These are phyloP conservation scores for Theileria orientalis DNA, from an alignment of 169 alveolate genomes.

Conservation along the genomic window DNA sequence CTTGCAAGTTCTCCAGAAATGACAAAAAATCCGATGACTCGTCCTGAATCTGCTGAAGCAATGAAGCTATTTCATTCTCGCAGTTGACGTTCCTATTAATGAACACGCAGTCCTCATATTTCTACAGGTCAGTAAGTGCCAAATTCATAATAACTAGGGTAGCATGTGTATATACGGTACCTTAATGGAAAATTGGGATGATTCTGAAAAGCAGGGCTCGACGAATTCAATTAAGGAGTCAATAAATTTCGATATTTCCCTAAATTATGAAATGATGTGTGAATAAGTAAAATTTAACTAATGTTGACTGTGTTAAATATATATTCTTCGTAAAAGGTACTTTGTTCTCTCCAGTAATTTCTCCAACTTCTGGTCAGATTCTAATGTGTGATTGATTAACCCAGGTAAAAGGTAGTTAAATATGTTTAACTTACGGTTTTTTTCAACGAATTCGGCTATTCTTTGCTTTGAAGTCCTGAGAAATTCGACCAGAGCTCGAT, in stretches of 20 bases:
- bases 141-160: neutral
- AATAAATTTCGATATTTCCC: slow-evolving; percentile 9
- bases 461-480: neutral
- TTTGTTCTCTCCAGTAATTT: neutral
- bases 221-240: slow-evolving; percentile 18
- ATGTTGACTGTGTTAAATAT: neutral
- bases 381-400: neutral
- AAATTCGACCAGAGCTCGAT: slow-evolving; percentile 14
- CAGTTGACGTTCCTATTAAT: slow-evolving; percentile 9
- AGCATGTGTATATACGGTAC: slow-evolving; percentile 11
- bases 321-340: neutral
- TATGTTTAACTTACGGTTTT: neutral
- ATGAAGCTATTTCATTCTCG: slow-evolving; percentile 24
- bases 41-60: slow-evolving; percentile 17
- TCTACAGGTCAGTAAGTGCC: too few species aligned
- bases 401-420: neutral
- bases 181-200: slow-evolving; percentile 10
- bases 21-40: slow-evolving; percentile 7
- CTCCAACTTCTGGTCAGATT: neutral
- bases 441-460: slow-evolving; percentile 1
- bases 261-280: neutral
- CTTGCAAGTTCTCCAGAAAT: slow-evolving; percentile 1
- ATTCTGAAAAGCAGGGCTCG: slow-evolving; percentile 10
- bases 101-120: slow-evolving; percentile 29
- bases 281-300: too few species aligned